Conservation (phyloP, 129 eudicot species). For the Pittosporum tobira region DNA sequence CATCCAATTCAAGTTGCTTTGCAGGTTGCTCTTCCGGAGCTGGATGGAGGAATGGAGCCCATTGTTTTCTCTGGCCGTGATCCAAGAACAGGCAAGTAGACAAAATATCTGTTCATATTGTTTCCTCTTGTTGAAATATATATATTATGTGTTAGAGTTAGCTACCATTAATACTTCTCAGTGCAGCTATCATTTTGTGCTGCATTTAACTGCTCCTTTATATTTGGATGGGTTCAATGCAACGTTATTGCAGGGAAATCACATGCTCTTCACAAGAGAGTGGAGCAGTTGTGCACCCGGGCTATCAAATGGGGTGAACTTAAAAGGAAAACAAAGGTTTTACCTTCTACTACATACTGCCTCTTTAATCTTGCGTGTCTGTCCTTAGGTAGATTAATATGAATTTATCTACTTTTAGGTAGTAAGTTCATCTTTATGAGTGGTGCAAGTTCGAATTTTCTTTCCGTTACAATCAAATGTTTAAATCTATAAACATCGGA, state of each 20-base stretch:
- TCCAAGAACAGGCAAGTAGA: constrained; percentile 79
- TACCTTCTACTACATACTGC: not conserved
- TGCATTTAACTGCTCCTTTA: not conserved
- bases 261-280: constrained; percentile 99
- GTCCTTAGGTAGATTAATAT: not conserved
- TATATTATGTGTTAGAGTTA: not conserved
- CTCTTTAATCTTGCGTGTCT: not conserved
- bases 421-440: not conserved
- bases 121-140: not conserved
- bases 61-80: constrained; percentile 91
- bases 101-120: not conserved
- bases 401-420: not conserved
- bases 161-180: too few species aligned
- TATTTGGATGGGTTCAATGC: constrained; percentile 7
- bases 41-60: constrained; percentile 99
- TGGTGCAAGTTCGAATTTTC: not conserved
- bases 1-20: constrained; percentile 99
- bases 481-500: too few species aligned
- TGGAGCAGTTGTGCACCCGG: constrained; percentile 94
- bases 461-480: not conserved
- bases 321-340: constrained; percentile 85
- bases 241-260: constrained; percentile 64
- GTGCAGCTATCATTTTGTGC: not conserved
- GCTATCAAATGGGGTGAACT: constrained; percentile 87
- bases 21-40: constrained; percentile 98